Percentiles rank a stretch among this genome's conserved stretches.
phyloP scores from a whole-genome alignment of 345 rosid species.

The Euphorbia pulcherrima region DNA sequence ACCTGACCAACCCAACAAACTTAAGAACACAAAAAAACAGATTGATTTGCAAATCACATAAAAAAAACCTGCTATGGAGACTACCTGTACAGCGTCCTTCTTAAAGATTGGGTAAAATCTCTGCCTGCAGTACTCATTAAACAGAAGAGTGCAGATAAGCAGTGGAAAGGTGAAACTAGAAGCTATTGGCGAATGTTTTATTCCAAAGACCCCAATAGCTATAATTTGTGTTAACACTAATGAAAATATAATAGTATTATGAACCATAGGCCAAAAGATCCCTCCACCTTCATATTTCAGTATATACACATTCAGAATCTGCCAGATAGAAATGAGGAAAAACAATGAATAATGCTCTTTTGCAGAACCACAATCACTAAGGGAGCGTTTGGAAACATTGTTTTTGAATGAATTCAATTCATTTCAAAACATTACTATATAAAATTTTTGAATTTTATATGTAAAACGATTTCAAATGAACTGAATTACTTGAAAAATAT shows the following conservation, averaged over 20 bases:
- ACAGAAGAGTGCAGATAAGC: slow-evolving; percentile 61
- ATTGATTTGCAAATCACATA: no score
- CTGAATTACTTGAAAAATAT: no score
- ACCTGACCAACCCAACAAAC: slow-evolving; percentile 40
- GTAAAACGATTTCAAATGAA: no score
- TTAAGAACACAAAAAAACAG: neutral
- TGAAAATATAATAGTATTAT: slow-evolving; percentile 83
- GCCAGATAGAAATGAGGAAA: slow-evolving; percentile 19
- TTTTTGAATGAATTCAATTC: no score
- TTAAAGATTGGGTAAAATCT: slow-evolving; percentile 61
- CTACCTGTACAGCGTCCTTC: slow-evolving; percentile 68
- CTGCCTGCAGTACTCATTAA: slow-evolving; percentile 75
- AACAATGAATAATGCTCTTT: neutral
- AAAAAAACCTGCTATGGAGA: no score
- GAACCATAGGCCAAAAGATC: slow-evolving; percentile 76
- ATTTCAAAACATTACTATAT: no score
- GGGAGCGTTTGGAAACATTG: no score
- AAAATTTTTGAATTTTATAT: no score
- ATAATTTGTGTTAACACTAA: slow-evolving; percentile 75
- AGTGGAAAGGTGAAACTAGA: slow-evolving; percentile 74
- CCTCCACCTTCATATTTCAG: slow-evolving; percentile 78
- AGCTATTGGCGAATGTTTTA: slow-evolving; percentile 64
- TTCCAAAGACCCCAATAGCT: slow-evolving; percentile 79
- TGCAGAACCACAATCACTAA: neutral
- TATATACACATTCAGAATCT: slow-evolving; percentile 77